Evolutionary conservation across 129 eudicot species (phyloP), one percentile per base, ranked within the genome.

Genomic region (Saposhnikovia divaricata): DNA sequence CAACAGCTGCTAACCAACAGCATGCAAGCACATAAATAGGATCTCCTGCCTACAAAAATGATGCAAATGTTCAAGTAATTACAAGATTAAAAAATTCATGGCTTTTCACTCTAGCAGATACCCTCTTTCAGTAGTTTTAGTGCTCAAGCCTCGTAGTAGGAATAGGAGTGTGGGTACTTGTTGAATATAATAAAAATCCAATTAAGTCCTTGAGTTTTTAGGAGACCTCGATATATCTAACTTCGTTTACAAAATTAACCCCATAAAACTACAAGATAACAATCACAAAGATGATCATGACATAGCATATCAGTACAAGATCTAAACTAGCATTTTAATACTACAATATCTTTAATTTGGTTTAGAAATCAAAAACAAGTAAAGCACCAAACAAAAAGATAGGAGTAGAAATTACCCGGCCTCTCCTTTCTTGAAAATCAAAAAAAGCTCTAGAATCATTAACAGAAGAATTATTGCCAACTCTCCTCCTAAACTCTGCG

Each of bases 1-100:
- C 98, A 40, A 95, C 79, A 25, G 98, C 97, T 75, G 98, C 98
- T 86, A 95, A 75, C 98, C 98, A 95, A 72, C 98, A 95, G 85
- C 97, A 95, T 63, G 90, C 81, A 82, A 95, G 81, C 78, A 95
- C 98, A 77, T 95, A 86, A 46, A 92, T 68, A 51, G 98, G 92
- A 66, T 95, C 98, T 55, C 98, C 98, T 82, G 92, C 86, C 98
- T 95, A 59, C 82, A 43, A 45, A 63, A 84, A 61, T 61, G 50
- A 75, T 8, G 50, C 45, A 81, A 77, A 59, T 75, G 42, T n/a
- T 15, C 19, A 75, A 46, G 34, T 46, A 46, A 46, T 34, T 25
- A 28, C 50, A 48, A 75, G 23, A 28, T 46, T 7, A 27, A 45
- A 27, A 25, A 1, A 42, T 51, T 75, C 16, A 61, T 25, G 37